These are phyloP conservation scores for Hypsizygus marmoreus DNA, from an alignment of 768 basidiomycete species.

Conservation along the genomic window DNA sequence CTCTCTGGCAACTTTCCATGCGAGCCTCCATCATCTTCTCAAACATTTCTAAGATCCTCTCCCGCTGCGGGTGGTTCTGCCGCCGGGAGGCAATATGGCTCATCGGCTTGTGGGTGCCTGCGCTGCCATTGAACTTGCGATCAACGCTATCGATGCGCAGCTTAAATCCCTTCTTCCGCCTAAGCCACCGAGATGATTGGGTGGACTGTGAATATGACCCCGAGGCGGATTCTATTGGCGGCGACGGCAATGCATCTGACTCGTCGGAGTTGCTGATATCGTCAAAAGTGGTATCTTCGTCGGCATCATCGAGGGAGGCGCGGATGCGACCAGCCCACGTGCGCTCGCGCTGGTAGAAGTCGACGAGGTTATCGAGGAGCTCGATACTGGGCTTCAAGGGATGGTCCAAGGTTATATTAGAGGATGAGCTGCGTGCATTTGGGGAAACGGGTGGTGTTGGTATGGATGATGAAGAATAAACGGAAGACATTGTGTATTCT, in stretches of 20 bases:
- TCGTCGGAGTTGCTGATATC: conserved; percentile 1
- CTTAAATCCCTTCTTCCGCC: conserved; percentile 62
- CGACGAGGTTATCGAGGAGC: conserved; percentile 64
- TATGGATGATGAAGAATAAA: conserved; percentile 29
- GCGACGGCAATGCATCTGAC: conserved; percentile 7
- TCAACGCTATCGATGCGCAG: conserved; percentile 38
- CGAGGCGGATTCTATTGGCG: conserved; percentile 14
- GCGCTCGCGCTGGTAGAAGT: conserved; percentile 71
- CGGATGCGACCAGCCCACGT: conserved; percentile 73
- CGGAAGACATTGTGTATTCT: conserved; percentile 15
- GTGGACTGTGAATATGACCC: conserved; percentile 20
- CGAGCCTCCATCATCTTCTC: conserved; percentile 73
- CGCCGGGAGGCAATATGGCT: conserved; percentile 15
- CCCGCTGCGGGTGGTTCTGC: conserved; percentile 25
- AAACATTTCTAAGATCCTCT: conserved; percentile 66
- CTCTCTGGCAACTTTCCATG: conserved; percentile 74
- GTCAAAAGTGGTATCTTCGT: neutral
- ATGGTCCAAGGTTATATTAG: conserved; percentile 26
- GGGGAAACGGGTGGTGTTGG: conserved; percentile 38
- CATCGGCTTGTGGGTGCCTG: conserved; percentile 19
- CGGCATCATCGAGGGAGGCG: conserved; percentile 48
- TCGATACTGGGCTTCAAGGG: conserved; percentile 50
- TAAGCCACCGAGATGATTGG: conserved; percentile 55
- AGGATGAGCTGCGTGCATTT: conserved; percentile 25
- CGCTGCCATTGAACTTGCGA: conserved; percentile 19